Conservation (phyloP, 2,329 filamentous ascomycete species). For the Neospermospora avenae region DNA sequence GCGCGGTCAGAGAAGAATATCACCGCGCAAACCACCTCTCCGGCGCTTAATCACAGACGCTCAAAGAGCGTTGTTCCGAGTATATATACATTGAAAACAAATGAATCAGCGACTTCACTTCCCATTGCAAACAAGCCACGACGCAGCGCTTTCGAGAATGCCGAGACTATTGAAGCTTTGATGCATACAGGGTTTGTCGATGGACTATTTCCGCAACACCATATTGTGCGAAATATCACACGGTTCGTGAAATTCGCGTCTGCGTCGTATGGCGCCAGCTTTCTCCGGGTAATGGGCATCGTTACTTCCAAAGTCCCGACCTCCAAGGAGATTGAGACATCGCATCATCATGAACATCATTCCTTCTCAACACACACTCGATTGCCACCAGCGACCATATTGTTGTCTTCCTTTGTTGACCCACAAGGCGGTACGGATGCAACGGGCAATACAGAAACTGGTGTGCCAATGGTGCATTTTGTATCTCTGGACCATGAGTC, state of each 20-base stretch:
- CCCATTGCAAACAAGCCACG: slow-evolving; percentile 34
- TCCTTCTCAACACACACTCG: slow-evolving; percentile 63
- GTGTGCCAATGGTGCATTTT: slow-evolving; percentile 54
- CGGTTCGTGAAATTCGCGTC: slow-evolving; percentile 66
- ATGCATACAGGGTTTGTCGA: slow-evolving; percentile 49
- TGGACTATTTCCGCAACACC: slow-evolving; percentile 56
- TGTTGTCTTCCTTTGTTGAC: slow-evolving; percentile 54
- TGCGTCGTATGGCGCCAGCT: slow-evolving; percentile 62
- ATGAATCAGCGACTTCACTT: slow-evolving; percentile 35
- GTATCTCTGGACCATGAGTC: slow-evolving; percentile 55
- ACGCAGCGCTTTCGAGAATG: slow-evolving; percentile 30
- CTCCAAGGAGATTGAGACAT: slow-evolving; percentile 34
- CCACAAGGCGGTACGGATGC: slow-evolving; percentile 51
- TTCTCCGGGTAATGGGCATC: slow-evolving; percentile 63
- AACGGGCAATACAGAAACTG: slow-evolving; percentile 47
- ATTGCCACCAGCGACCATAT: slow-evolving; percentile 53
- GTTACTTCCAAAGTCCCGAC: slow-evolving; percentile 45
- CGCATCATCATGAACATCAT: slow-evolving; percentile 54
- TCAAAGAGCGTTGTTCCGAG: slow-evolving; percentile 40
- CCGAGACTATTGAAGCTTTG: slow-evolving; percentile 28
- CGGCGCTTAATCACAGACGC: slow-evolving; percentile 34
- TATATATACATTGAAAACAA: slow-evolving; percentile 58
- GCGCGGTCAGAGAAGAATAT: slow-evolving; percentile 38
- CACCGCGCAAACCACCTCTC: slow-evolving; percentile 17
- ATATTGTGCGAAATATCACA: slow-evolving; percentile 59